Conservation (phyloP, 495 filamentous ascomycete genomes). For the Penicillium lividum region DNA sequence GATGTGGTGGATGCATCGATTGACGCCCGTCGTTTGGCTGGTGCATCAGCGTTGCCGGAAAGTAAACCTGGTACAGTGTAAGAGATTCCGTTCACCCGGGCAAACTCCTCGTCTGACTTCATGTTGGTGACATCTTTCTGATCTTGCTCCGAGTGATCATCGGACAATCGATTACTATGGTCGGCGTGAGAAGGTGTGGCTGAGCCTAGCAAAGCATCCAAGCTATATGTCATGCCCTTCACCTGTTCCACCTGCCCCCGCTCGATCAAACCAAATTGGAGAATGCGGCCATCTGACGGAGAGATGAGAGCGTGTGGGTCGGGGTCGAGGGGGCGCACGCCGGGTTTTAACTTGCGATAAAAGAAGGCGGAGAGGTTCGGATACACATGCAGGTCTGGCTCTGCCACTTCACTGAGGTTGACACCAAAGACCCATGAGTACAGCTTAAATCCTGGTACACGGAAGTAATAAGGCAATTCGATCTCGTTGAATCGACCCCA, state of each 20-base stretch:
- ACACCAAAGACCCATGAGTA: conserved; percentile 94
- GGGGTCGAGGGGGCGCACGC: conserved; percentile 81
- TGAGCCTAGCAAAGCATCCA: conserved; percentile 86
- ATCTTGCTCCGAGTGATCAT: conserved; percentile 25
- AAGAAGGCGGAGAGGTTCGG: conserved; percentile 96
- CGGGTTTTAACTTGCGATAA: conserved; percentile 90
- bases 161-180: conserved; percentile 40
- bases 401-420: conserved; percentile 83
- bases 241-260: conserved; percentile 97
- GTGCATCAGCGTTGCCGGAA: conserved; percentile 59
- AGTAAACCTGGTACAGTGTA: conserved; percentile 91
- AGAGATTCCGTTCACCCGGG: conserved; percentile 91
- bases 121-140: conserved; percentile 53
- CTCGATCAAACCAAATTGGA: conserved; percentile 91
- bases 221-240: conserved; percentile 96
- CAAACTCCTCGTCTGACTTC: conserved; percentile 85
- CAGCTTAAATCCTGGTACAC: conserved; percentile 91
- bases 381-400: conserved; percentile 84
- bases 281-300: conserved; percentile 83
- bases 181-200: conserved; percentile 48
- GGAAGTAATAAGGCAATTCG: conserved; percentile 83
- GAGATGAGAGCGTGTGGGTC: conserved; percentile 77
- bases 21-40: conserved; percentile 38
- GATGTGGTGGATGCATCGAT: conserved; percentile 67
- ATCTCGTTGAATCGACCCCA: conserved; percentile 98